Evolutionary conservation across 345 rosid genomes (phyloP).

Genomic region (Physaria fendleri): DNA sequence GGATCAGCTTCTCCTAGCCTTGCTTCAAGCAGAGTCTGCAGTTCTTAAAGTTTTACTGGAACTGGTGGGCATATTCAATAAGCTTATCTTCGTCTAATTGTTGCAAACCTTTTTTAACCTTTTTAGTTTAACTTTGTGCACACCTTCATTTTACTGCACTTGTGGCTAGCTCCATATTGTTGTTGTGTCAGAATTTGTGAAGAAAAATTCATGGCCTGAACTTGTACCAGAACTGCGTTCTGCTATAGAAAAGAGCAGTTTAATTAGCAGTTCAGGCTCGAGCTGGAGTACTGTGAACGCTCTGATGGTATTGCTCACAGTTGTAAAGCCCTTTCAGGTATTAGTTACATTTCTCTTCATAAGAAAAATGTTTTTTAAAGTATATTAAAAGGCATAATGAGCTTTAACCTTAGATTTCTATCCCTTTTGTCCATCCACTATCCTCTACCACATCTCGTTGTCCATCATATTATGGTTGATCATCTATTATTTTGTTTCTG

Average conservation of each 20-base stretch:
- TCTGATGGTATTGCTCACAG: conserved; percentile 55
- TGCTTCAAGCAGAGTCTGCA: conserved; percentile 51
- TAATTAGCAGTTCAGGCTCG: conserved; percentile 29
- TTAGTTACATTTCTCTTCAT: not conserved
- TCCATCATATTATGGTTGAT: not conserved
- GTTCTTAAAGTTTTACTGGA: conserved; percentile 78
- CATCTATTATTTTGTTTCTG: not conserved
- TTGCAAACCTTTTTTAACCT: not conserved
- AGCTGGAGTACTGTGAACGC: conserved; percentile 56
- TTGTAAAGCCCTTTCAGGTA: conserved; percentile 84
- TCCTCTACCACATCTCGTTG: not conserved
- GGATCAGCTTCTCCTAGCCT: conserved; percentile 56
- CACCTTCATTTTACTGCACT: not conserved
- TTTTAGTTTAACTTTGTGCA: not conserved
- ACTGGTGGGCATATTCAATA: conserved; percentile 38
- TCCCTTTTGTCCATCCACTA: not conserved
- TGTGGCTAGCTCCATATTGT: conserved; percentile 53
- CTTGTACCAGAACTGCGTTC: conserved; percentile 57
- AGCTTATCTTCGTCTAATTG: not conserved
- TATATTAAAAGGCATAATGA: not conserved
- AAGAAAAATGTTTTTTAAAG: not conserved
- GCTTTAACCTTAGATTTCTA: not conserved
- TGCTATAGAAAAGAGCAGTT: conserved; percentile 59
- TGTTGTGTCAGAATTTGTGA: conserved; percentile 56
- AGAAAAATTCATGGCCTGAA: conserved; percentile 71